Conservation (phyloP, 2,329 filamentous ascomycete genomes). For the Saccharata proteae region DNA sequence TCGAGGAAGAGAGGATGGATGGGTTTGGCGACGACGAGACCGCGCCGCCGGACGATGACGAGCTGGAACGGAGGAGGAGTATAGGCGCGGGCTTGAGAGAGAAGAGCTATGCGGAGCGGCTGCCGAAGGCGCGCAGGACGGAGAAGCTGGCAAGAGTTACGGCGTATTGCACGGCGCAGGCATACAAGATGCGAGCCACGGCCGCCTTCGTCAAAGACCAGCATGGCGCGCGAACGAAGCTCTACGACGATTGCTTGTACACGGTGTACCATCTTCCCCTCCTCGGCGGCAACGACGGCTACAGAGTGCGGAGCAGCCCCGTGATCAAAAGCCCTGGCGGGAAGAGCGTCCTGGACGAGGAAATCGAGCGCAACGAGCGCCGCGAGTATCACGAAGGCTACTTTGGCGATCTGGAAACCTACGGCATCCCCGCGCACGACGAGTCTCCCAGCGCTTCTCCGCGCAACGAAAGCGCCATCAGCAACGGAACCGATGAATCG, state of each 20-base stretch:
- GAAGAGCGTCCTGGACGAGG: constrained; percentile 83
- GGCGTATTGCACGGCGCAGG: constrained; percentile 91
- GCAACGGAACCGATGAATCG: constrained; percentile 11
- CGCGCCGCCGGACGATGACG: constrained; percentile 56
- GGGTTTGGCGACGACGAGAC: constrained; percentile 44
- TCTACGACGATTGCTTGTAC: constrained; percentile 97
- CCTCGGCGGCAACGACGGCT: constrained; percentile 74
- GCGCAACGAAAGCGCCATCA: constrained; percentile 7
- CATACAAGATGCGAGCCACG: constrained; percentile 80
- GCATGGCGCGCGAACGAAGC: constrained; percentile 83
- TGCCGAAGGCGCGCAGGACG: constrained; percentile 76
- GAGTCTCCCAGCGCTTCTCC: constrained; percentile 15
- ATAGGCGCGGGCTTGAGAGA: constrained; percentile 52
- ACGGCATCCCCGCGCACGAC: constrained; percentile 31
- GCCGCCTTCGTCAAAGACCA: constrained; percentile 77
- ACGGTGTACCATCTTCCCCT: constrained; percentile 88
- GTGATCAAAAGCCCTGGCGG: constrained; percentile 87
- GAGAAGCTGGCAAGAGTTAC: constrained; percentile 85
- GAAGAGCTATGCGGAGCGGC: constrained; percentile 87
- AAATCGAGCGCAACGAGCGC: constrained; percentile 87
- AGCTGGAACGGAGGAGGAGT: constrained; percentile 51
- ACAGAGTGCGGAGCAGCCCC: constrained; percentile 77
- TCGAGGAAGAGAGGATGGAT: constrained; percentile 39
- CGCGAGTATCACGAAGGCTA: constrained; percentile 87
- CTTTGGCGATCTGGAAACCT: constrained; percentile 58